phyloP scores from a whole-genome alignment of 805 yeast species.

The Myxozyma melibiosi region DNA sequence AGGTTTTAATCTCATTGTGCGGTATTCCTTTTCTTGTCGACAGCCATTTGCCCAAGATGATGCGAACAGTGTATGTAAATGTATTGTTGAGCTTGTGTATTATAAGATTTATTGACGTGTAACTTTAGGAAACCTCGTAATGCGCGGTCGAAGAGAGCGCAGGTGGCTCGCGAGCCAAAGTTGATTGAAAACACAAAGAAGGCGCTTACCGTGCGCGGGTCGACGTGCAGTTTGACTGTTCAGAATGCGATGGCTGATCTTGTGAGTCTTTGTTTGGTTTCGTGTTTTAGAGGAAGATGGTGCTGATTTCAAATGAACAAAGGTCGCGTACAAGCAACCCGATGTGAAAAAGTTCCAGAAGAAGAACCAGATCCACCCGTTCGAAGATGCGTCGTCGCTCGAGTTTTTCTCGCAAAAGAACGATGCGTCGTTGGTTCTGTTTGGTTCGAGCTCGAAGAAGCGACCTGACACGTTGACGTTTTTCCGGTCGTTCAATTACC shows the following conservation, averaged over 20 bases:
- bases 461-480: slow-evolving; percentile 90
- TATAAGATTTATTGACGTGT: not conserved
- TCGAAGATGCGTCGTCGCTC: slow-evolving; percentile 80
- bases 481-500: slow-evolving; percentile 84
- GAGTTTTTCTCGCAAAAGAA: slow-evolving; percentile 96
- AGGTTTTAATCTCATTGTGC: too few relatives aligned
- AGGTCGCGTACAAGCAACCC: slow-evolving; percentile 66
- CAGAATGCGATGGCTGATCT: slow-evolving; percentile 91
- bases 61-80: slow-evolving; percentile 22
- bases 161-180: slow-evolving; percentile 86
- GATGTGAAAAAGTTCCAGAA: slow-evolving; percentile 80
- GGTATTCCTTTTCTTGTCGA: too few relatives aligned
- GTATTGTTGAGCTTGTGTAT: not conserved
- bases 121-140: slow-evolving; percentile 73
- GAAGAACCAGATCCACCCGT: slow-evolving; percentile 88
- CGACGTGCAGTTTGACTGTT: slow-evolving; percentile 71
- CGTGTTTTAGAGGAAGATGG: not conserved
- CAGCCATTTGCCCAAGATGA: slow-evolving; percentile 19
- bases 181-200: slow-evolving; percentile 84
- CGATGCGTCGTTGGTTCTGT: slow-evolving; percentile 81
- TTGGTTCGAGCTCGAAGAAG: slow-evolving; percentile 81
- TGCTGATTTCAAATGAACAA: too few relatives aligned
- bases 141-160: slow-evolving; percentile 92
- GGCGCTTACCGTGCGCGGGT: slow-evolving; percentile 90
- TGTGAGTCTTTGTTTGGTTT: slow-evolving; percentile 14